Percentiles rank a stretch among this genome's conserved stretches.
phyloP scores from a whole-genome alignment of 306 rosid species.

The Fragaria vesca region DNA sequence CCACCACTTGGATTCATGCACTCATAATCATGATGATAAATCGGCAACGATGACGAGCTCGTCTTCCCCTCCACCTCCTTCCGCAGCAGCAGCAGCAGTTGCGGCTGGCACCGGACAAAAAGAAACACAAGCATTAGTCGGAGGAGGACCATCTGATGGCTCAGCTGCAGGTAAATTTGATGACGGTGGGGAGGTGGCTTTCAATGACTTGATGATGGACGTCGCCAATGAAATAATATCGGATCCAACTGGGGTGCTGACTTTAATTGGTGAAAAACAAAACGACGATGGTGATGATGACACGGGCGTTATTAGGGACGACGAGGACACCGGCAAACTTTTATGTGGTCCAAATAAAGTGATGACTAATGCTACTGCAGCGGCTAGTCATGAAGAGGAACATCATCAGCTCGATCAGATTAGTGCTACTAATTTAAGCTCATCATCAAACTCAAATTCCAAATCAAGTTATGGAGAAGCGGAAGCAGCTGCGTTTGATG shows the following conservation, averaged over 20 bases:
- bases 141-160: not conserved
- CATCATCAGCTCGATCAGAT: not conserved
- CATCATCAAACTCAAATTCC: not conserved
- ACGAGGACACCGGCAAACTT: conserved; percentile 10
- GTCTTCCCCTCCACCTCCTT: not conserved
- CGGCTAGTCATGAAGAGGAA: not conserved
- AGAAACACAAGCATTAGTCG: not conserved
- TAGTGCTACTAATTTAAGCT: conserved; percentile 1
- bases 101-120: not conserved
- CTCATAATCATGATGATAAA: not conserved
- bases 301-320: not conserved
- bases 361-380: not conserved
- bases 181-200: not conserved
- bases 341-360: not conserved
- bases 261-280: conserved; percentile 39
- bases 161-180: not conserved
- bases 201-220: conserved; percentile 31
- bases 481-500: conserved; percentile 2
- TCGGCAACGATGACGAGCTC: not conserved
- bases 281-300: not conserved
- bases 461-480: not conserved
- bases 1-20: not conserved
- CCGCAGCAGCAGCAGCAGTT: not conserved
- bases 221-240: not conserved
- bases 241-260: conserved; percentile 34